Base-by-base conservation (phyloP, 257 asterid genomes). In the Fraxinus excelsior region DNA sequence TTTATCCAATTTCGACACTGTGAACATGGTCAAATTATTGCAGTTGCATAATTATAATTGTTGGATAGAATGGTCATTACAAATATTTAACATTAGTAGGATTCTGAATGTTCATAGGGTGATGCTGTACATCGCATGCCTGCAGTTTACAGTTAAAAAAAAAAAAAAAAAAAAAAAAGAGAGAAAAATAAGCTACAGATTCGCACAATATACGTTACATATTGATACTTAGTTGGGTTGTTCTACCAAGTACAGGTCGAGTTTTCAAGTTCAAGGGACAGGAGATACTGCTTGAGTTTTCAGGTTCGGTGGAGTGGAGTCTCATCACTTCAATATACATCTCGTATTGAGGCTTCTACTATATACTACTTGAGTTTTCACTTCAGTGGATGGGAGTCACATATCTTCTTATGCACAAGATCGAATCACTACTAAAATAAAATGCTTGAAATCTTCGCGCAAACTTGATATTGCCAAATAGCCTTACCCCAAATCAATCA, bases 401-500 rank as follows among this genome's bases (percentile, higher is more conserved):
- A 10, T 40, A 9, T 40, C 13, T 10, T 19, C 62, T 19, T 51
- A 44, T 0, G 53, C 53, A 13, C 3, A 44, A 6, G 25, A 51
- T 18, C 19, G 10, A 69, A 42, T 53, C 66, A 62, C 53, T 38
- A 9, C 67, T 66, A 71, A 2, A 14, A 44, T 44, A 44, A 44
- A 5, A 11, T 31, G 46, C 25, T 26, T 23, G 53, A 65, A 82
- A 53, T 76, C 64, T 37, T 29, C 26, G 31, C 23, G 10, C 14
- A 44, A 44, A 34, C 19, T 37, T 25, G 73, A 12, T 51, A 4
- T 44, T 44, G 58, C 32, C 13, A 65, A 74, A 68, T 21, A 4
- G 14, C 12, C 75, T 73, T 42, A 82, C 67, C 78, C 78, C 62
- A 68, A 53, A 74, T 80, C 84, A 46, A 53, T 76, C 85, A 80